phyloP scores from a whole-genome alignment of 306 rosid species.

The Rosa chinensis region DNA sequence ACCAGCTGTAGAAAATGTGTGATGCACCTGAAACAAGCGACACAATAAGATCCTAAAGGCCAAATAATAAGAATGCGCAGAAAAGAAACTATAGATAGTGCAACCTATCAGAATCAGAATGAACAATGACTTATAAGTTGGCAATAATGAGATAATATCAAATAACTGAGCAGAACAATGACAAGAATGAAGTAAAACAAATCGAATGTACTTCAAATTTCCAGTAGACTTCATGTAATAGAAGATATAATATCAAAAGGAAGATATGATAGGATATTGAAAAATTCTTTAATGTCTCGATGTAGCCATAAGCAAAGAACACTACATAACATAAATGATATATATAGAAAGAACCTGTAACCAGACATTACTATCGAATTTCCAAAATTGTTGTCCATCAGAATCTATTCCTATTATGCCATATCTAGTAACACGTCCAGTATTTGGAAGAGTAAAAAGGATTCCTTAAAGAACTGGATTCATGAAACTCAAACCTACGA shows the following conservation, averaged over 20 bases:
- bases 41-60: conserved; percentile 22
- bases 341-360: background rate
- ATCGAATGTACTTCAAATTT: background rate
- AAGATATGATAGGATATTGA: background rate
- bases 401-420: background rate
- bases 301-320: background rate
- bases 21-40: conserved; percentile 67
- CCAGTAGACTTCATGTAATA: background rate
- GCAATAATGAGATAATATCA: background rate
- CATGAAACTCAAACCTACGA: background rate
- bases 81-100: background rate
- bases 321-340: background rate
- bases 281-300: background rate
- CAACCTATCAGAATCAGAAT: background rate
- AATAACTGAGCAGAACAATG: background rate
- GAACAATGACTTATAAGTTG: background rate
- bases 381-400: background rate
- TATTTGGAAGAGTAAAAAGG: background rate
- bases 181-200: background rate
- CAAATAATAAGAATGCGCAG: background rate
- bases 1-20: conserved; percentile 92
- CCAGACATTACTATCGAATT: background rate
- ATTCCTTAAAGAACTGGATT: background rate
- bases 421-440: background rate
- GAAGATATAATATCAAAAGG: background rate